Conservation (phyloP, 257 asterid genomes). For the Scutellaria minor region DNA sequence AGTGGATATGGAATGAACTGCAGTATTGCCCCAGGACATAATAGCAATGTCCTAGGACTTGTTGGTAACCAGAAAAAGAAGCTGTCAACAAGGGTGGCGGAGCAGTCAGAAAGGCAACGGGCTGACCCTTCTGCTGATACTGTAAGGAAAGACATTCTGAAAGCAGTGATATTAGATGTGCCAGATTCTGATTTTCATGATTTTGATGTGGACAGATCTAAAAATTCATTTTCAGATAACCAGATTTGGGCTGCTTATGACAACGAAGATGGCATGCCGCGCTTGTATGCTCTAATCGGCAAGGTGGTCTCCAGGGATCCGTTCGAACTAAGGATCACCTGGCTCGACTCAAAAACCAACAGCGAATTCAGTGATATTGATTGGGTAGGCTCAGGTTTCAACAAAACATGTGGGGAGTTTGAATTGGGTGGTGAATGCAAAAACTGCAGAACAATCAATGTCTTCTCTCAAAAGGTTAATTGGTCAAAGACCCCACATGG, state of each 20-base stretch:
- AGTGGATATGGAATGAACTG: conserved; percentile 34
- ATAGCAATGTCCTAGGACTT: conserved; percentile 24
- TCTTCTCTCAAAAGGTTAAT: conserved; percentile 71
- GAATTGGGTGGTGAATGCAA: conserved; percentile 69
- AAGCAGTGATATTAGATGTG: conserved; percentile 57
- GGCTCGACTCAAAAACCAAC: conserved; percentile 76
- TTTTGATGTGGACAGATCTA: conserved; percentile 69
- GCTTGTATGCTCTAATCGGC: conserved; percentile 70
- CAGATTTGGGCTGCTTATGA: conserved; percentile 92
- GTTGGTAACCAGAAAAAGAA: not conserved
- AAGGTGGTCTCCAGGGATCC: conserved; percentile 71
- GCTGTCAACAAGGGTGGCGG: conserved; percentile 31
- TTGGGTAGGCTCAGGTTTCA: conserved; percentile 78
- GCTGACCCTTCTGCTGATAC: conserved; percentile 38
- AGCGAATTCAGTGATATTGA: conserved; percentile 60
- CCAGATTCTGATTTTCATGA: conserved; percentile 89
- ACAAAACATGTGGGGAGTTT: conserved; percentile 81
- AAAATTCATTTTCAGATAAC: conserved; percentile 64
- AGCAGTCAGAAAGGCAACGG: not conserved
- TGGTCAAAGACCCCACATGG: conserved; percentile 70
- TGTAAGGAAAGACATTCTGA: conserved; percentile 29
- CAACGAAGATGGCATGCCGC: conserved; percentile 83
- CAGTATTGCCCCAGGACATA: conserved; percentile 31
- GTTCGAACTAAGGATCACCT: conserved; percentile 69
- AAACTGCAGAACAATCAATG: conserved; percentile 52